Evolutionary conservation across 169 alveolate species (phyloP), one percentile per base, ranked within the genome.

Genomic region (Ichthyophthirius multifiliis): DNA sequence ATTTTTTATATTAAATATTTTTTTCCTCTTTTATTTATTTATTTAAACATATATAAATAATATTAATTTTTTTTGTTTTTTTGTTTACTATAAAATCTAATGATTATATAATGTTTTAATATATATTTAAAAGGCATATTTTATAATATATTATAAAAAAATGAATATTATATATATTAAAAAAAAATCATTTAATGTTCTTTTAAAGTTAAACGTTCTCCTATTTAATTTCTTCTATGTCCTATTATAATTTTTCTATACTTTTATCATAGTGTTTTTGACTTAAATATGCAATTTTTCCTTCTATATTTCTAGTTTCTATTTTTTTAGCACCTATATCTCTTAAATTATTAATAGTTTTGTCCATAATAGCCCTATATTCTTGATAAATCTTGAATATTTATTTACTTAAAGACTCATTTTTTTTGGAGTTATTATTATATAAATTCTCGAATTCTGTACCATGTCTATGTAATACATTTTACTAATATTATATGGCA

Each of bases 331-430:
- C 31, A 27, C 71, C 71, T 12, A 55, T 39, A 15, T 55, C 71
- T 23, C 16, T 20, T 23, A 55, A 55, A 23, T 55, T 55, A 55
- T 27, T 55, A 23, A 55, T 23, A 27, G 71, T 55, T 27, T 55
- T 12, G 10, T 55, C 71, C 23, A 55, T 27, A 27, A 55, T 55
- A 20, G 71, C 2, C 23, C 71, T 34, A 55, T 55, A 55, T 27
- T 55, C 71, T 55, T 55, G 39, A 55, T 55, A 55, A 23, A 55
- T 55, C 71, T 55, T 55, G 34, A 20, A 55, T 12, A 55, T 55
- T 27, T 55, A 55, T 55, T 55, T 55, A 27, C 71, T 55, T 27
- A 55, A 27, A 27, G 71, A 55, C 16, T 55, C 71, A 27, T 55
- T 55, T 27, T 55, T 55, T 39, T 55, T 55, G 1, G 71, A 34